Evolutionary conservation across 1,284 basidiomycete genomes (phyloP).

Genomic region (Ustilago tritici): DNA sequence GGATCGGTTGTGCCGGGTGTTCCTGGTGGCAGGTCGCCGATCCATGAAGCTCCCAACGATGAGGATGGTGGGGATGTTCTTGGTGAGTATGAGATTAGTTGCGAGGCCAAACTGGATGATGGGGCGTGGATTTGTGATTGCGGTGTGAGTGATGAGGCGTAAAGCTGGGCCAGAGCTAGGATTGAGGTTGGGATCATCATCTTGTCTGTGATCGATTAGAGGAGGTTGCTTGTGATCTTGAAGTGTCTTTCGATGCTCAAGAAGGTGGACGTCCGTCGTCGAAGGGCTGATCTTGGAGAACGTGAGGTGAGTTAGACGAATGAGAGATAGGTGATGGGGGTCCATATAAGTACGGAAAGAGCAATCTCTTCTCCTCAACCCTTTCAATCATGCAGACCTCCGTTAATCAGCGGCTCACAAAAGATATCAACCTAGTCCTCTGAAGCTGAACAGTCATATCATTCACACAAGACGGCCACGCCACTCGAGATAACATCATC

Average conservation of each 20-base stretch:
- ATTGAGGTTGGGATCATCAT: conserved; percentile 18
- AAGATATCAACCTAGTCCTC: too few relatives aligned
- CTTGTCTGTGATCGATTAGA: background rate
- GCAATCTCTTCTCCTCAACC: too few relatives aligned
- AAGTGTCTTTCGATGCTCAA: background rate
- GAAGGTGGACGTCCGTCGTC: too few relatives aligned
- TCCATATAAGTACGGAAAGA: too few relatives aligned
- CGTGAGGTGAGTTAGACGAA: too few relatives aligned
- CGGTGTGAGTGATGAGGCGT: background rate
- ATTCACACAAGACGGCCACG: too few relatives aligned
- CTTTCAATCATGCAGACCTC: too few relatives aligned
- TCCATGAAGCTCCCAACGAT: background rate
- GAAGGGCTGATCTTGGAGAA: too few relatives aligned
- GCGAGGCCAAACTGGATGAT: background rate
- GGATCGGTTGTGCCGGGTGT: background rate
- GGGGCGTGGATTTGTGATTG: conserved; percentile 3
- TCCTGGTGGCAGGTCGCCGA: conserved; percentile 12
- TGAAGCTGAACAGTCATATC: too few relatives aligned
- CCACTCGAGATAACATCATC: background rate
- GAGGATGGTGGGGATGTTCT: background rate
- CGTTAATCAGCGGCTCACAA: too few relatives aligned
- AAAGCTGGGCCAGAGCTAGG: conserved; percentile 11
- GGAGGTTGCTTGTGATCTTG: background rate
- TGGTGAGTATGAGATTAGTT: too few relatives aligned
- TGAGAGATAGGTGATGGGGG: too few relatives aligned